Conservation (phyloP, 345 rosid species). For the Eucalyptus polyanthemos region DNA sequence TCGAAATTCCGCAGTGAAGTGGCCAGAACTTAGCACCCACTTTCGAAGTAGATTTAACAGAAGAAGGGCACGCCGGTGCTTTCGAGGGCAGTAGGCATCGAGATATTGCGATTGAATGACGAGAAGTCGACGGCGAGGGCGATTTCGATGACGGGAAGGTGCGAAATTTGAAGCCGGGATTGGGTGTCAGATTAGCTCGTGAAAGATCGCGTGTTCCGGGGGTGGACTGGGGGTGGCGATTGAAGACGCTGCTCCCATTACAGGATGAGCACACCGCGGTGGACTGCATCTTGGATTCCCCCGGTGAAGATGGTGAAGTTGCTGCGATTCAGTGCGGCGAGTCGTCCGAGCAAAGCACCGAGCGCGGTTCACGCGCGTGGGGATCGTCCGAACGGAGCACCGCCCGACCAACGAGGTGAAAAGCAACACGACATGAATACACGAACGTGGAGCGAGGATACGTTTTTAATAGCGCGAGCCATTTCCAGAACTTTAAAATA, state of each 20-base stretch:
- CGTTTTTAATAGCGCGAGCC: background rate
- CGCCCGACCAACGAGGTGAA: background rate
- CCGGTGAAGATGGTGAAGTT: background rate
- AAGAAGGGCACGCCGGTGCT: background rate
- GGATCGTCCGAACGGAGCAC: background rate
- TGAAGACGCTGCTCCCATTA: background rate
- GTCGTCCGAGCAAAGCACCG: background rate
- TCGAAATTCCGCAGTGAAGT: slow-evolving; percentile 46
- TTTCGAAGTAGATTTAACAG: background rate
- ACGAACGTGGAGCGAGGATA: background rate
- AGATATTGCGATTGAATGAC: background rate
- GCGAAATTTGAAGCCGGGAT: background rate
- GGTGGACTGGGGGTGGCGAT: background rate
- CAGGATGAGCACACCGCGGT: background rate
- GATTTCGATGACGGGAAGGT: background rate
- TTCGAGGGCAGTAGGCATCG: background rate
- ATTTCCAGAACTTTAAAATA: background rate
- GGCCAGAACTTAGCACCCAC: background rate
- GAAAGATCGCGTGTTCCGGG: background rate
- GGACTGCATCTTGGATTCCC: background rate
- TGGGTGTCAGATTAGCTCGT: background rate
- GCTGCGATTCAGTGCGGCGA: background rate
- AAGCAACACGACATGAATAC: background rate
- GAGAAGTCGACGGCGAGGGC: background rate
- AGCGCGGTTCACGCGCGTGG: background rate